Evolutionary conservation across 2,329 filamentous ascomycete species (phyloP).

Genomic region (Colletotrichum scovillei): DNA sequence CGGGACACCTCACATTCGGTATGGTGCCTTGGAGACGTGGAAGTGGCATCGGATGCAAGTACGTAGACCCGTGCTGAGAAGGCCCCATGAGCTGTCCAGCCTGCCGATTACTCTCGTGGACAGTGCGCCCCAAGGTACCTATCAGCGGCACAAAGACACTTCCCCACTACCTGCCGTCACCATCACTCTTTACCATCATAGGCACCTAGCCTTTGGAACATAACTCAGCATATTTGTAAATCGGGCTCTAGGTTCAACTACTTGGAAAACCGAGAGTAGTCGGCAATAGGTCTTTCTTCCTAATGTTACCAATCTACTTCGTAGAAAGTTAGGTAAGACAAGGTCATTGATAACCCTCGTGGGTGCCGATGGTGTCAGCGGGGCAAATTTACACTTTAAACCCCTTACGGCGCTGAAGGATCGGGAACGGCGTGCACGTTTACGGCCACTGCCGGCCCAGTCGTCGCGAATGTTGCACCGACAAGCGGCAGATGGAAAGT

Average conservation of each 20-base stretch:
- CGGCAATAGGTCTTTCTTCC: background rate
- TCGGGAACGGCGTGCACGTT: conserved; percentile 10
- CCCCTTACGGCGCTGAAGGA: background rate
- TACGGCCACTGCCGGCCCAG: conserved; percentile 14
- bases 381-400: background rate
- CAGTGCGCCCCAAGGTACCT: background rate
- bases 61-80: conserved; percentile 9
- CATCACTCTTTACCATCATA: background rate
- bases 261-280: no score
- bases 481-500: background rate
- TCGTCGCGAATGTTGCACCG: background rate
- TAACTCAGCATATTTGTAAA: background rate
- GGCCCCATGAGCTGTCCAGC: conserved; percentile 14
- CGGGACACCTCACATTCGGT: conserved; percentile 11
- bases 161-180: background rate
- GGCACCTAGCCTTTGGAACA: background rate
- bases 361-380: background rate
- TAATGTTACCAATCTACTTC: no score
- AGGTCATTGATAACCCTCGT: background rate
- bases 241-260: no score
- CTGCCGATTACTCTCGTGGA: background rate
- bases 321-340: no score
- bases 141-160: background rate
- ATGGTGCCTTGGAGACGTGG: background rate
- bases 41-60: conserved; percentile 1